Conservation (phyloP, 352 stramenopile genomes). For the Pythium phragmiticola region DNA sequence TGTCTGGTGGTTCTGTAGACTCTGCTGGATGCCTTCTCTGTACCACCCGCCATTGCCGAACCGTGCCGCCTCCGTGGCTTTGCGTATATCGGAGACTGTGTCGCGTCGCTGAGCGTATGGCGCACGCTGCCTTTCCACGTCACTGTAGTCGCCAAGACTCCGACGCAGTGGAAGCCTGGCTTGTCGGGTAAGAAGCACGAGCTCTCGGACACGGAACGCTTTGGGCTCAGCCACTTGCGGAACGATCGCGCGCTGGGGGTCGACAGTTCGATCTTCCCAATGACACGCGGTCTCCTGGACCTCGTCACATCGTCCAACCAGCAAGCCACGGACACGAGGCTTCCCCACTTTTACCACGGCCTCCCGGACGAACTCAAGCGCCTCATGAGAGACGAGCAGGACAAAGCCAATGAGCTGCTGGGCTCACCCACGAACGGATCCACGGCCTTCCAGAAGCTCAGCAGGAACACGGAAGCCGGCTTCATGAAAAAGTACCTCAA, state of each 20-base stretch:
- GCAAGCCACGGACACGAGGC: constrained; percentile 28
- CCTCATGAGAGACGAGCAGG: constrained; percentile 64
- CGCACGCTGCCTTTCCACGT: constrained; percentile 42
- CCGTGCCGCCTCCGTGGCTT: constrained; percentile 27
- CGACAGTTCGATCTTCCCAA: constrained; percentile 26
- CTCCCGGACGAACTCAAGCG: constrained; percentile 69
- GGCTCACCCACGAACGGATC: not conserved
- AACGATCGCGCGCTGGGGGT: constrained; percentile 50
- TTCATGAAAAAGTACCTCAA: constrained; percentile 66
- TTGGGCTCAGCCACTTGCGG: constrained; percentile 47
- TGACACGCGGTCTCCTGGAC: constrained; percentile 26
- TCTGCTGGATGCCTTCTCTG: constrained; percentile 12
- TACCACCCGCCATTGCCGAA: not conserved
- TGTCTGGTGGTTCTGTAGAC: not conserved
- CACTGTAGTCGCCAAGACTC: constrained; percentile 43
- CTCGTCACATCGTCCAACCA: constrained; percentile 37
- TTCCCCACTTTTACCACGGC: constrained; percentile 78
- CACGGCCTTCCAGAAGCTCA: constrained; percentile 37
- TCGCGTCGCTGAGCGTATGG: constrained; percentile 44
- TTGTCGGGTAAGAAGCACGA: not conserved
- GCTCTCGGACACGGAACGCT: constrained; percentile 46
- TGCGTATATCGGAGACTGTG: constrained; percentile 32
- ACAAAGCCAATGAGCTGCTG: constrained; percentile 18
- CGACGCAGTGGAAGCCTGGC: constrained; percentile 36
- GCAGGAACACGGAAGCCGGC: constrained; percentile 52